These are phyloP conservation scores for Stephania yunnanensis DNA, from an alignment of 164 flowering plant species.

Conservation along the genomic window DNA sequence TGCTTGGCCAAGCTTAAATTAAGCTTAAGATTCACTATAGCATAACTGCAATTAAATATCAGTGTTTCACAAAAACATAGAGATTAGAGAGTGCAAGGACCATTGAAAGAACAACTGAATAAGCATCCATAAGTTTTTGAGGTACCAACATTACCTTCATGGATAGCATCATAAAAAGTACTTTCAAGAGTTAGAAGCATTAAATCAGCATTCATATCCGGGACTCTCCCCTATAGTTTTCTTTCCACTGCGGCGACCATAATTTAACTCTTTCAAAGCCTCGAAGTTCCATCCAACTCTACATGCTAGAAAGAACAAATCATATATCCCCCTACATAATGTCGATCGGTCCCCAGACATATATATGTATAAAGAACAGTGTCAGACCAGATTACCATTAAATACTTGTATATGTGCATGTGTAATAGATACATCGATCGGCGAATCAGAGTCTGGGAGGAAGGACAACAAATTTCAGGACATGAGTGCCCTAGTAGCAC, in stretches of 20 bases:
- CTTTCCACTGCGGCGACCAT: conserved; percentile 2
- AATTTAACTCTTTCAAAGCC: conserved; percentile 31
- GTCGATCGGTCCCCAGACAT: conserved; percentile 10
- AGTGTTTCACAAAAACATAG: not conserved
- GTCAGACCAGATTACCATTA: conserved; percentile 19
- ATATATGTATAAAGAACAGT: conserved; percentile 17
- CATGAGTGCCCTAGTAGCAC: conserved; percentile 47
- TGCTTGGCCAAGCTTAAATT: not conserved
- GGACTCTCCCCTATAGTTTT: not conserved
- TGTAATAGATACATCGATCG: conserved; percentile 22
- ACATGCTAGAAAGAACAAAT: conserved; percentile 24
- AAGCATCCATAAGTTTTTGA: not conserved
- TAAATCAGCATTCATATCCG: not conserved
- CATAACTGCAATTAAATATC: not conserved
- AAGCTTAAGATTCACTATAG: not conserved
- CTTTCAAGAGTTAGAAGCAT: not conserved
- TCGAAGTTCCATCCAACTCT: conserved; percentile 47
- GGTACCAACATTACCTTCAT: not conserved
- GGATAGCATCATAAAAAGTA: not conserved
- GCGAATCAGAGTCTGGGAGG: conserved; percentile 11
- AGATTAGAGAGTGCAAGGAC: not conserved
- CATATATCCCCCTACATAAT: conserved; percentile 18
- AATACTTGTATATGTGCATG: conserved; percentile 30
- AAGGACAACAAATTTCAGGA: conserved; percentile 29
- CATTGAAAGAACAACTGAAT: not conserved